Evolutionary conservation across 2,329 filamentous ascomycete genomes (phyloP).

Genomic region (Claviceps humidiphila): DNA sequence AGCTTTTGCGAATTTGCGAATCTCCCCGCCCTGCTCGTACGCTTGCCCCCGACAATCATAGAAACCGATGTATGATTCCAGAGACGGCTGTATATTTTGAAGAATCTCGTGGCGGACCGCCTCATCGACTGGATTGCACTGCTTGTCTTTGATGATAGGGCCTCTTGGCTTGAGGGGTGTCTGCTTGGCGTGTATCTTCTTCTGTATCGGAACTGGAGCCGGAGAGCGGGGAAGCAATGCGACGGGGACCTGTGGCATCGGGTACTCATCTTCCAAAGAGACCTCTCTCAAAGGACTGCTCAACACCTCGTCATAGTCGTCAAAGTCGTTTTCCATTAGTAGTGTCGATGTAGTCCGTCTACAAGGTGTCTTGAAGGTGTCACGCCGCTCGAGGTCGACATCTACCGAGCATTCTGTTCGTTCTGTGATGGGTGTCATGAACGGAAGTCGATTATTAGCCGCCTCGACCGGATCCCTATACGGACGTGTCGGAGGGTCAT

Average conservation of each 20-base stretch:
- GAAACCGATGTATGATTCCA: constrained; percentile 67
- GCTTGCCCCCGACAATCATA: constrained; percentile 53
- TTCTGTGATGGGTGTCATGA: constrained; percentile 98
- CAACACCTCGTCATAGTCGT: constrained; percentile 28
- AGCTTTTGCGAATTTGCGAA: constrained; percentile 68
- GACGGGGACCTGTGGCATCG: constrained; percentile 35
- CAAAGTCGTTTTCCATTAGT: constrained; percentile 19
- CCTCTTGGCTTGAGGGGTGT: constrained; percentile 37
- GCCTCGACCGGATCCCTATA: constrained; percentile 68
- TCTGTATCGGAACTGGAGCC: constrained; percentile 19
- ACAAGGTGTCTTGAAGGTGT: constrained; percentile 66
- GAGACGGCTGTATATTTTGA: constrained; percentile 55
- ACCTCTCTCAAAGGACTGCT: constrained; percentile 67
- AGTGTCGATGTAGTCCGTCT: constrained; percentile 29
- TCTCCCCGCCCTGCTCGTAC: constrained; percentile 57
- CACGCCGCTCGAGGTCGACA: constrained; percentile 44
- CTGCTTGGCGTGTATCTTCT: constrained; percentile 21
- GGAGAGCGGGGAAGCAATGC: constrained; percentile 31
- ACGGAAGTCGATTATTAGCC: constrained; percentile 84
- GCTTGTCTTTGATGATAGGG: constrained; percentile 65
- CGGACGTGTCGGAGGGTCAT: constrained; percentile 62
- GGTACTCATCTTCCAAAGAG: constrained; percentile 33
- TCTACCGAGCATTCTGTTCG: constrained; percentile 81
- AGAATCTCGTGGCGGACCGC: constrained; percentile 62
- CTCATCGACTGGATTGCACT: constrained; percentile 86